Base-by-base conservation (phyloP, 169 alveolate species). In the Cryptosporidium ryanae region DNA sequence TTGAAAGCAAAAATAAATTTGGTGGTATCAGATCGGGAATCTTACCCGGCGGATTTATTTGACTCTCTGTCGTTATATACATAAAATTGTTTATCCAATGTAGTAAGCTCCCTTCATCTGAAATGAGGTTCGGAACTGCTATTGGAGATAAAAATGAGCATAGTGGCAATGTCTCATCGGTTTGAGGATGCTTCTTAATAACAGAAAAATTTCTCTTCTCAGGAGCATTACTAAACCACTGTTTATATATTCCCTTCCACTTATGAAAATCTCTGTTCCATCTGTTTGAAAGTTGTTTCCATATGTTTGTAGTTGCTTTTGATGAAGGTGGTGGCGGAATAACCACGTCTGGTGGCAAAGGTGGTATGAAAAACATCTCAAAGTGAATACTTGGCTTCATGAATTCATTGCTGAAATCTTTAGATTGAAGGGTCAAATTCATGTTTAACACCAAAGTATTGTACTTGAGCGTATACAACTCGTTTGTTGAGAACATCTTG, bases 191-290 rank as follows among this genome's bases (percentile, higher is more conserved):
- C 31, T 63, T 55, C 34, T 76, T 57, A n/a, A 76, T 23, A 43
- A 76, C 87, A 54, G 57, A 57, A 32, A 76, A 76, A 38, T 76
- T 76, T 8, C 87, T 54, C 38, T 76, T 76, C 17, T 76, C 71
- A 3, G 92, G 84, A 13, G 94, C 94, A 64, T 91, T 90, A 32
- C 95, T 93, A 65, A 92, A 93, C 93, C 94, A 82, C 68, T 93
- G 95, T 23, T 82, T 66, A 71, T 94, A 94, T 5, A 83, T 89
- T 15, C 81, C 92, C 83, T 94, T 94, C 93, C 94, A 94, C 63
- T 82, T 82, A 31, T 90, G 84, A 63, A 93, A 94, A 46, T 94
- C 96, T 64, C 83, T 46, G 43, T 92, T 93, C 96, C 96, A 94
- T 29, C 90, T 90, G 66, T 90, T 81, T 67, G 82, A 82, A n/a